Percentiles rank a stretch among this genome's conserved stretches.
Conservation (phyloP, 148 eudicot species). For the Rhododendron mucronatum region DNA sequence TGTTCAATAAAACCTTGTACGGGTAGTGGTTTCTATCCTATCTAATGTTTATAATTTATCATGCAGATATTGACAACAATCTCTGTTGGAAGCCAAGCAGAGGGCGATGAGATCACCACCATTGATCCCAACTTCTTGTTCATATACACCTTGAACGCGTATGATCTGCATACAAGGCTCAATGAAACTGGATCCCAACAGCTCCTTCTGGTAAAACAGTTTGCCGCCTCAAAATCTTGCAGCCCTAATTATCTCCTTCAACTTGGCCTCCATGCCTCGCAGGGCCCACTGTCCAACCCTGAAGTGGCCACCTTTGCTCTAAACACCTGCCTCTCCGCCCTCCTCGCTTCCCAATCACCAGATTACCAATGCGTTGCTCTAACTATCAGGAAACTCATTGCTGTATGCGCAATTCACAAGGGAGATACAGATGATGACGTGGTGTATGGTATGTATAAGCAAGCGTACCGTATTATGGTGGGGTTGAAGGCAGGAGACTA, state of each 20-base stretch:
- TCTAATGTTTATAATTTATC: slow-evolving; percentile 2
- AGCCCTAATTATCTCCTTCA: slow-evolving; percentile 69
- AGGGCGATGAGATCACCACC: slow-evolving; percentile 32
- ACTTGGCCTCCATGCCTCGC: slow-evolving; percentile 70
- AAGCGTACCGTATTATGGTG: slow-evolving; percentile 85
- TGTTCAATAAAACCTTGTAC: neutral
- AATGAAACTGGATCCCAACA: slow-evolving; percentile 50
- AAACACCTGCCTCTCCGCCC: slow-evolving; percentile 56
- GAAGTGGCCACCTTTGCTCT: slow-evolving; percentile 74
- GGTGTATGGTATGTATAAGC: slow-evolving; percentile 59
- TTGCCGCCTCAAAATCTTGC: slow-evolving; percentile 65
- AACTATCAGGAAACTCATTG: slow-evolving; percentile 58
- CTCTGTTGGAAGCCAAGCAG: slow-evolving; percentile 30
- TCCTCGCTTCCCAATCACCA: slow-evolving; percentile 68
- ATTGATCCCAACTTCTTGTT: slow-evolving; percentile 52
- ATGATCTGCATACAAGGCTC: slow-evolving; percentile 68
- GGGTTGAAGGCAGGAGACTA: slow-evolving; percentile 85
- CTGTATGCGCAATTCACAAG: slow-evolving; percentile 41
- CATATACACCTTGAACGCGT: slow-evolving; percentile 58
- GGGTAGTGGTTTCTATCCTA: neutral
- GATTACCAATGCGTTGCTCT: slow-evolving; percentile 67
- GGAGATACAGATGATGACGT: slow-evolving; percentile 66
- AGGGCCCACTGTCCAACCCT: slow-evolving; percentile 56
- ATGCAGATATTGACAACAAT: slow-evolving; percentile 56
- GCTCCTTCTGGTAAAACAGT: slow-evolving; percentile 51